phyloP scores from a whole-genome alignment of 352 stramenopile species.

The Pythium angustatum region DNA sequence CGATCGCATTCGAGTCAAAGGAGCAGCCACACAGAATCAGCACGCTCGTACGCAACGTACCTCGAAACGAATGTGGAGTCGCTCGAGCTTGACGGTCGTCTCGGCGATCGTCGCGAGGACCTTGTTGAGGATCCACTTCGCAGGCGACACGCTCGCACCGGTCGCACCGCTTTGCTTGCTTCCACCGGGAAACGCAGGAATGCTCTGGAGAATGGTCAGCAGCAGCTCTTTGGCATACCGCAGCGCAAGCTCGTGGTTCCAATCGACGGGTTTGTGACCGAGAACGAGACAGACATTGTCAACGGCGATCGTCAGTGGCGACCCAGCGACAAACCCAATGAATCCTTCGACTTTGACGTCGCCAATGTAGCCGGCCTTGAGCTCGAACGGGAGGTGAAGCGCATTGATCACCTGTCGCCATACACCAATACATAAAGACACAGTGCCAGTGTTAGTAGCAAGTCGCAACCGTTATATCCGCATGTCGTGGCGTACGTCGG shows the following conservation, averaged over 20 bases:
- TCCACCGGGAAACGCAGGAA: constrained; percentile 17
- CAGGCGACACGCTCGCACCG: constrained; percentile 26
- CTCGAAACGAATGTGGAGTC: constrained; percentile 70
- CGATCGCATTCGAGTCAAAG: too few relatives aligned
- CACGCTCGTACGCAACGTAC: constrained; percentile 29
- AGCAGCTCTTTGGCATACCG: constrained; percentile 72
- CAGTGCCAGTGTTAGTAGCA: too few relatives aligned
- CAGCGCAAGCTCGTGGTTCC: constrained; percentile 66
- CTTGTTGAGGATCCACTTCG: constrained; percentile 61
- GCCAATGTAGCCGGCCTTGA: constrained; percentile 68
- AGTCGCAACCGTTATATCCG: too few relatives aligned
- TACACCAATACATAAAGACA: not conserved
- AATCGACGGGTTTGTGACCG: constrained; percentile 52
- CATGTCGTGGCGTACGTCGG: constrained; percentile 49
- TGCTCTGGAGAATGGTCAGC: constrained; percentile 55
- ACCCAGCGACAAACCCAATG: constrained; percentile 54
- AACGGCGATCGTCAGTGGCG: constrained; percentile 51
- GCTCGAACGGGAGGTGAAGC: constrained; percentile 64
- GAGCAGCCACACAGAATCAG: too few relatives aligned
- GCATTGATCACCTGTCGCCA: constrained; percentile 61
- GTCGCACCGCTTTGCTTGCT: constrained; percentile 18
- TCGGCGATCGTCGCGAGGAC: constrained; percentile 49
- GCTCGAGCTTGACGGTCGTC: constrained; percentile 63
- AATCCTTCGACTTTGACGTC: constrained; percentile 66
- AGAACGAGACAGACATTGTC: constrained; percentile 69